Evolutionary conservation across 805 yeast genomes (phyloP).

Genomic region (fission yeast (Schizosaccharomyces pombe)): DNA sequence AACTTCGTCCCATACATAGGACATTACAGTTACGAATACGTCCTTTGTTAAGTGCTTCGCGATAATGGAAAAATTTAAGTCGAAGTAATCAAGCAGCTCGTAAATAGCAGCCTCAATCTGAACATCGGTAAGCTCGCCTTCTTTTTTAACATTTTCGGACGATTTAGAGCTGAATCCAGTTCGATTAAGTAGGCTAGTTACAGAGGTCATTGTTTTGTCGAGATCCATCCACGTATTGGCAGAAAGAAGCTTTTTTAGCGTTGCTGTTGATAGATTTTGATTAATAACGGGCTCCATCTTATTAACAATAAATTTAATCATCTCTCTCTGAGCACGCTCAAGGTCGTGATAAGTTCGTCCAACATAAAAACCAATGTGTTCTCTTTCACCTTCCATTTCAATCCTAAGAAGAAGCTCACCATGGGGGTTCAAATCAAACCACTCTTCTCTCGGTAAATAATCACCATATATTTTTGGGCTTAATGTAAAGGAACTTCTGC

Average conservation of each 20-base stretch:
- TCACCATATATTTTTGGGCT: slow-evolving; percentile 41
- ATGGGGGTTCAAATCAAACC: slow-evolving; percentile 37
- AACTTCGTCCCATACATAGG: slow-evolving; percentile 60
- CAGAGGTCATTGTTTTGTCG: slow-evolving; percentile 8
- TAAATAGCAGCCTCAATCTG: slow-evolving; percentile 40
- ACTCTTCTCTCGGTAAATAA: slow-evolving; percentile 39
- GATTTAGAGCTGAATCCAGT: slow-evolving; percentile 16
- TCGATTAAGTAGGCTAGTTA: background rate
- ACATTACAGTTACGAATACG: slow-evolving; percentile 38
- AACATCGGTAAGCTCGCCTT: slow-evolving; percentile 8
- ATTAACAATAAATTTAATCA: slow-evolving; percentile 45
- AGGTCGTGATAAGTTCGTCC: slow-evolving; percentile 52
- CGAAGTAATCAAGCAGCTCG: slow-evolving; percentile 53
- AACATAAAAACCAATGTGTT: slow-evolving; percentile 59
- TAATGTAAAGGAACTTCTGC: slow-evolving; percentile 34
- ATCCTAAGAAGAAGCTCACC: slow-evolving; percentile 47
- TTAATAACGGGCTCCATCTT: slow-evolving; percentile 31
- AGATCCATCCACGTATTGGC: slow-evolving; percentile 6
- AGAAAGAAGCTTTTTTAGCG: slow-evolving; percentile 26
- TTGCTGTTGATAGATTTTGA: slow-evolving; percentile 31
- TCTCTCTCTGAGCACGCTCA: slow-evolving; percentile 38
- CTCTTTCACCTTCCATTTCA: slow-evolving; percentile 55
- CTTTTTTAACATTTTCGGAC: slow-evolving; percentile 5
- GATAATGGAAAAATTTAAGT: slow-evolving; percentile 39
- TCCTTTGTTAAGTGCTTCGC: slow-evolving; percentile 35